A percentile compares a stretch with the other conserved stretches of the same genome.
Conservation (phyloP, 495 filamentous ascomycete genomes). For the Stereocaulon alpinum region DNA sequence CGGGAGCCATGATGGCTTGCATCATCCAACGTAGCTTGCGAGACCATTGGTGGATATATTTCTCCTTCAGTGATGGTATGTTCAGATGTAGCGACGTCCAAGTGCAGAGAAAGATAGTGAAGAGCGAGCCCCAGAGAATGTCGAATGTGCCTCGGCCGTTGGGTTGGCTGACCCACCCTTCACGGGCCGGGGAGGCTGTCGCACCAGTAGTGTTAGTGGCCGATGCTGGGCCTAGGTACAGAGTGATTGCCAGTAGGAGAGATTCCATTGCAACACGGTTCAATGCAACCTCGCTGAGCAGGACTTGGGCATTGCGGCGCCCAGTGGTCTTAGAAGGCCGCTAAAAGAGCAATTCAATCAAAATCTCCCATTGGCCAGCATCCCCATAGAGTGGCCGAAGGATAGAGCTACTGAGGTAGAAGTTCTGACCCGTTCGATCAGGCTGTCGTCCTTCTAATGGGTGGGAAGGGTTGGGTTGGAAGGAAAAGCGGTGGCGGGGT, state of each 20-base stretch:
- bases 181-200: conserved; percentile 11
- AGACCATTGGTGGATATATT: conserved; percentile 18
- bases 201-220: conserved; percentile 14
- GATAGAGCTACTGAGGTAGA: neutral
- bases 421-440: neutral
- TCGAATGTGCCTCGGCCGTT: conserved; percentile 24
- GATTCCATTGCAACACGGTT: conserved; percentile 10
- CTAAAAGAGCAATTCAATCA: neutral
- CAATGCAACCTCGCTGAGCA: neutral
- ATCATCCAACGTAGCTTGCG: conserved; percentile 26
- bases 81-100: conserved; percentile 27
- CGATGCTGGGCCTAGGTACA: conserved; percentile 8
- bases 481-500: conserved; percentile 1
- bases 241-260: neutral
- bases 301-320: conserved; percentile 6
- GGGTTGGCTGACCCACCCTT: conserved; percentile 25
- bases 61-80: conserved; percentile 22
- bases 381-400: neutral
- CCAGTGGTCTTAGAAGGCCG: neutral
- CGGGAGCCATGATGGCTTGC: conserved; percentile 26
- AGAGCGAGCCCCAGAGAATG: conserved; percentile 25
- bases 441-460: neutral
- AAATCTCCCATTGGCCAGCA: neutral
- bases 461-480: neutral
- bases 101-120: conserved; percentile 29